Evolutionary conservation across 495 filamentous ascomycete species (phyloP).

Genomic region (Alectoria sarmentosa): DNA sequence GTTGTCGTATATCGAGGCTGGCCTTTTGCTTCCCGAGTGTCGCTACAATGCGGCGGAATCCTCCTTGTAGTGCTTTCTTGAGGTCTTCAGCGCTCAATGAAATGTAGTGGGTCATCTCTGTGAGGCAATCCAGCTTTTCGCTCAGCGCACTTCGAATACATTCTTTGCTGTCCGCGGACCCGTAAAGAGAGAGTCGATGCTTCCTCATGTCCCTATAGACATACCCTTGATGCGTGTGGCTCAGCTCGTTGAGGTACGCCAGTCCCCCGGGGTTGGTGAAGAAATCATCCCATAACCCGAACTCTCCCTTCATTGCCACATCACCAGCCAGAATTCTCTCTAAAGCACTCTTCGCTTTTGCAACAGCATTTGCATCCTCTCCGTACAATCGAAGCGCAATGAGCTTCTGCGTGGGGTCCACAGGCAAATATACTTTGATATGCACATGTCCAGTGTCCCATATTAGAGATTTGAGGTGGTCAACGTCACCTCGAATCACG

Average conservation of each 20-base stretch:
- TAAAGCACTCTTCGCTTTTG: constrained; percentile 21
- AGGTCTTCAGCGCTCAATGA: constrained; percentile 11
- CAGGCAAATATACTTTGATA: constrained; percentile 29
- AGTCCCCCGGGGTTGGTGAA: constrained; percentile 23
- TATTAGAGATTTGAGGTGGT: constrained; percentile 25
- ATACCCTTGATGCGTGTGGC: neutral
- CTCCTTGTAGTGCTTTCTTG: constrained; percentile 17
- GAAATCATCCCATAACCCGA: constrained; percentile 31
- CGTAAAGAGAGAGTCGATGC: constrained; percentile 27
- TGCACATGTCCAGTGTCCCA: constrained; percentile 29
- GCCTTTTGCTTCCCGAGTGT: constrained; percentile 15
- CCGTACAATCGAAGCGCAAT: constrained; percentile 17
- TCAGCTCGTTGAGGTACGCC: constrained; percentile 4
- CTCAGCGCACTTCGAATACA: constrained; percentile 3
- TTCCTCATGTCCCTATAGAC: constrained; percentile 11
- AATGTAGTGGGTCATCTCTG: neutral
- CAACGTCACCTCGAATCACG: constrained; percentile 31
- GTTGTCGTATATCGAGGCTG: constrained; percentile 4
- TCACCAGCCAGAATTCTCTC: constrained; percentile 19
- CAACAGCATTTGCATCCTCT: constrained; percentile 14
- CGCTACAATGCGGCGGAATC: constrained; percentile 8
- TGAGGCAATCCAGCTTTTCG: constrained; percentile 6
- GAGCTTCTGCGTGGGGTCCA: constrained; percentile 23
- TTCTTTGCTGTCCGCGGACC: constrained; percentile 25
- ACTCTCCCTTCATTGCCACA: constrained; percentile 16